Conservation (phyloP, 2,329 filamentous ascomycete species). For the Cercospora brassicicola region DNA sequence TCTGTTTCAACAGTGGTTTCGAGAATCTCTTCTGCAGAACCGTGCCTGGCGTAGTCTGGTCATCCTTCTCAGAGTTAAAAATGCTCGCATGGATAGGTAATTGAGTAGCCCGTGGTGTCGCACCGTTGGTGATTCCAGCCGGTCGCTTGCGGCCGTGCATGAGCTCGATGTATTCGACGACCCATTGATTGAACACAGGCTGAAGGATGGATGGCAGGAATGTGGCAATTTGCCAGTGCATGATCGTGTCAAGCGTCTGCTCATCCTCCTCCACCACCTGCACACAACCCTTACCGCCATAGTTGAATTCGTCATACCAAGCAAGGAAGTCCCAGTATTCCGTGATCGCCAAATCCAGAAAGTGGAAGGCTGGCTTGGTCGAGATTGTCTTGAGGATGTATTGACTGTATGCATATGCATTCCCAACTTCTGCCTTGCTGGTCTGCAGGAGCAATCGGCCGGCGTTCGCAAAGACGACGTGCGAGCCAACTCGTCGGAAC, state of each 20-base stretch:
- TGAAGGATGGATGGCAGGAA: slow-evolving; percentile 82
- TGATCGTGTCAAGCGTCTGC: slow-evolving; percentile 83
- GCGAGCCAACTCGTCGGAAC: slow-evolving; percentile 90
- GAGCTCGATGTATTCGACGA: slow-evolving; percentile 89
- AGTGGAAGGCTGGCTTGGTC: slow-evolving; percentile 91
- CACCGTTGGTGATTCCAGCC: slow-evolving; percentile 43
- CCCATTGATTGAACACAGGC: slow-evolving; percentile 83
- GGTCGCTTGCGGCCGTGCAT: slow-evolving; percentile 87
- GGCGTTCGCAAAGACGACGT: slow-evolving; percentile 90
- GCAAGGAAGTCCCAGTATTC: slow-evolving; percentile 99
- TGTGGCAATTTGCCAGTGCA: slow-evolving; percentile 96
- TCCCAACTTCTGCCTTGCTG: slow-evolving; percentile 93
- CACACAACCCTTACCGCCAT: slow-evolving; percentile 87
- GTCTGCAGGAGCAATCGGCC: slow-evolving; percentile 91
- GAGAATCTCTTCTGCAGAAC: slow-evolving; percentile 81
- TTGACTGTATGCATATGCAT: slow-evolving; percentile 93
- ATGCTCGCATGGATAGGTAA: slow-evolving; percentile 58
- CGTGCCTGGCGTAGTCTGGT: slow-evolving; percentile 57
- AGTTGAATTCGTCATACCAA: slow-evolving; percentile 99
- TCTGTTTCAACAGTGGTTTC: slow-evolving; percentile 85
- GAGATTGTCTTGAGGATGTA: slow-evolving; percentile 98
- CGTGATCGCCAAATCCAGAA: slow-evolving; percentile 93
- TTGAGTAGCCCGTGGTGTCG: slow-evolving; percentile 58
- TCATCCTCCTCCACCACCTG: slow-evolving; percentile 74
- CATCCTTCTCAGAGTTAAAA: slow-evolving; percentile 58